phyloP scores from a whole-genome alignment of 345 rosid genomes.

The Acer yangbiense region DNA sequence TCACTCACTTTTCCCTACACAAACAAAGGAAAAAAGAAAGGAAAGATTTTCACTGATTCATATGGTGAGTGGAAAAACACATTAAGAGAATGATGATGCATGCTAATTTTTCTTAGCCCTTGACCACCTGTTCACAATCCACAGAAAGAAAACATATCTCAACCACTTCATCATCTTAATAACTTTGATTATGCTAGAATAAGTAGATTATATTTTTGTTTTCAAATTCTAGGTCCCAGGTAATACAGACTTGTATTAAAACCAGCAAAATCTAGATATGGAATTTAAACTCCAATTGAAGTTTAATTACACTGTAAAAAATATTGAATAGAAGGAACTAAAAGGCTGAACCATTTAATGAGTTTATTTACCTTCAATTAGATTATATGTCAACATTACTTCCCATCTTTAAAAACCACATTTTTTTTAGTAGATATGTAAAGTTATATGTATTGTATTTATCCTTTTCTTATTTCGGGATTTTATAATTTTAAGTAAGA shows the following conservation, averaged over 20 bases:
- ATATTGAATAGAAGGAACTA: neutral
- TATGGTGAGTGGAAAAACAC: neutral
- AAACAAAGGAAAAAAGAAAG: constrained; percentile 6
- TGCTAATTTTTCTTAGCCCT: neutral
- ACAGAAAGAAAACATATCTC: neutral
- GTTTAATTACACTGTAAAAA: neutral
- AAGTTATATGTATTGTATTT: neutral
- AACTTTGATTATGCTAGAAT: neutral
- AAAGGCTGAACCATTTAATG: neutral
- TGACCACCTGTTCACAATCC: neutral
- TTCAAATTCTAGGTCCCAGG: too few relatives aligned
- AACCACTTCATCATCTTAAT: neutral
- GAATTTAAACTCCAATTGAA: too few relatives aligned
- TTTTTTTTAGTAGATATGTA: neutral
- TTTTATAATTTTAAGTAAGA: too few relatives aligned
- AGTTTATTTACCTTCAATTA: neutral
- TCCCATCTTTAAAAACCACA: neutral
- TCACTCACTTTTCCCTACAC: constrained; percentile 48
- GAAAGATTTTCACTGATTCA: neutral
- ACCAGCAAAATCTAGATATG: too few relatives aligned
- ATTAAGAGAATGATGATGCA: neutral
- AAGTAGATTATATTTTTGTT: too few relatives aligned
- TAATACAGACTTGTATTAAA: too few relatives aligned
- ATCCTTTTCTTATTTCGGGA: neutral
- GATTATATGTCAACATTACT: neutral